phyloP scores from a whole-genome alignment of 371 early-diverging fungal species.

The Mucor irregularis region DNA sequence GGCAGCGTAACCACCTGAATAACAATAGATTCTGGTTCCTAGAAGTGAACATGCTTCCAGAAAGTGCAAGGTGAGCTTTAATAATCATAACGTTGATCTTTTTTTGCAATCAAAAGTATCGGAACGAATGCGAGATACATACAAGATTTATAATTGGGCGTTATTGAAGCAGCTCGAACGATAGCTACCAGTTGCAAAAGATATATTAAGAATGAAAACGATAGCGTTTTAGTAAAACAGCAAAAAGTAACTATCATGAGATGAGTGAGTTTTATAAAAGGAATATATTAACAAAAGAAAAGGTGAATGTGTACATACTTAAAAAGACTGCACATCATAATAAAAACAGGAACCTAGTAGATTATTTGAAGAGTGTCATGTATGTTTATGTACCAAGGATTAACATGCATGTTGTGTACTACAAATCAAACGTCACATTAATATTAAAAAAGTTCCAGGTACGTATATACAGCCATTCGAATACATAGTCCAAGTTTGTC shows the following conservation, averaged over 20 bases:
- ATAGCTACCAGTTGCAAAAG: too few species aligned
- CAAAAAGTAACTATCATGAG: background rate
- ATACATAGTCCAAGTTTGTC: too few species aligned
- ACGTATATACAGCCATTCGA: too few species aligned
- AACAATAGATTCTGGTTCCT: constrained; percentile 16
- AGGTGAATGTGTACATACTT: too few species aligned
- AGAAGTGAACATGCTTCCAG: constrained; percentile 12
- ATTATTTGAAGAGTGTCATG: background rate
- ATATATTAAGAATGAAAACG: too few species aligned
- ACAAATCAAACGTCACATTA: background rate
- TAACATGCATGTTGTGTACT: background rate
- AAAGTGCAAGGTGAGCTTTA: too few species aligned
- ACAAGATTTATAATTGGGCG: constrained; percentile 3
- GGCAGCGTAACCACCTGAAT: constrained; percentile 11
- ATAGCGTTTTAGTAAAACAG: background rate
- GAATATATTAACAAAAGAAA: background rate
- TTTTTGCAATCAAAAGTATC: too few species aligned
- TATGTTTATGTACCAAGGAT: background rate
- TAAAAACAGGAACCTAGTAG: background rate
- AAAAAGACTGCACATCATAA: background rate
- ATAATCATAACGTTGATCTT: too few species aligned
- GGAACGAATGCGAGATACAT: too few species aligned
- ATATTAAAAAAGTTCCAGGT: too few species aligned
- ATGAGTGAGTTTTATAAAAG: background rate
- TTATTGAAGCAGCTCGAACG: background rate